Conservation (phyloP, 2,329 filamentous ascomycete species). For the Ceratocystis ficicola region DNA sequence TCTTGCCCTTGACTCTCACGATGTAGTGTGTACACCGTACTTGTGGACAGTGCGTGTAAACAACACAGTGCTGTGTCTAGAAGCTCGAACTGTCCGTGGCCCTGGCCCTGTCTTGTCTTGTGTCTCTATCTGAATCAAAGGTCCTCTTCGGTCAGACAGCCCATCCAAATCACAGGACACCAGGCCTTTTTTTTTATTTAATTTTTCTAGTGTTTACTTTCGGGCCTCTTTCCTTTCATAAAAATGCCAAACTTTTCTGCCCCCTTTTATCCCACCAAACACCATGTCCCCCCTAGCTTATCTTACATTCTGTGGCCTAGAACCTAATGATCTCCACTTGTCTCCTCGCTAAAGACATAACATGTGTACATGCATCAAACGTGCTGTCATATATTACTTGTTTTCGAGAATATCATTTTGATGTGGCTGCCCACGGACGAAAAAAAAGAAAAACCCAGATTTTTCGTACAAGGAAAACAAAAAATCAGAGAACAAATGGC, state of each 20-base stretch:
- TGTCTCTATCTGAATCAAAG: slow-evolving; percentile 8
- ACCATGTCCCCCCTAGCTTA: no score
- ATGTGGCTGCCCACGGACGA: background rate
- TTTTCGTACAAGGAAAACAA: background rate
- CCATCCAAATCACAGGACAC: background rate
- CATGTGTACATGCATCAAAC: no score
- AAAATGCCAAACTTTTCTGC: no score
- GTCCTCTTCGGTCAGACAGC: background rate
- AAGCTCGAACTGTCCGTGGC: background rate
- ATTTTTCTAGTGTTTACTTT: no score
- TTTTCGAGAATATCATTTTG: background rate
- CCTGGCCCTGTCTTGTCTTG: background rate
- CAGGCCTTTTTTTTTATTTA: background rate
- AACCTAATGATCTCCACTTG: no score
- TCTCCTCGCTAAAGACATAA: no score
- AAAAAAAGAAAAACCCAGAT: background rate
- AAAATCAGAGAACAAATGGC: no score
- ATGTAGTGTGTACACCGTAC: background rate
- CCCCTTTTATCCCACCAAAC: no score
- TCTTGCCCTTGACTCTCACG: background rate
- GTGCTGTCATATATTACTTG: no score
- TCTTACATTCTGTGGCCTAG: no score
- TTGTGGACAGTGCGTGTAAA: background rate
- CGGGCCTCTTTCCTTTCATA: no score
- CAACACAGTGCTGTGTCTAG: background rate